A percentile compares a stretch with the other conserved stretches of the same genome.
Evolutionary conservation across 371 early-diverging fungal species (phyloP).

Genomic region (Mortierella sp.): DNA sequence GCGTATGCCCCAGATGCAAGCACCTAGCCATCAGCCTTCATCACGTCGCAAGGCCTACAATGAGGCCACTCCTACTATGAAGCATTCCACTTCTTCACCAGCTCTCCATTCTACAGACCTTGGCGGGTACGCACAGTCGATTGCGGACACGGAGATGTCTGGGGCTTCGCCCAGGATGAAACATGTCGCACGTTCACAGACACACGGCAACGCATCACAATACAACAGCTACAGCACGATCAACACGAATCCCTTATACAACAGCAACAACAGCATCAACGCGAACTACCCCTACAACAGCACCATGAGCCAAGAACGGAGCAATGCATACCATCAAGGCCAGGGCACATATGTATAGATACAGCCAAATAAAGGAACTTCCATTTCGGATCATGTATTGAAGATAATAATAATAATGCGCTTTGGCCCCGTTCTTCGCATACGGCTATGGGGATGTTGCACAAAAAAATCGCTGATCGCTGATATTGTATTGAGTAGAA

Average conservation of each 20-base stretch:
- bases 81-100: constrained; percentile 15
- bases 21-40: neutral
- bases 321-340: neutral
- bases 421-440: too few species aligned
- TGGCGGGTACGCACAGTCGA: neutral
- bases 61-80: neutral
- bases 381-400: too few species aligned
- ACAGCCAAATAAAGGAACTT: too few species aligned
- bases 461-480: too few species aligned
- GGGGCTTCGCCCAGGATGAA: constrained; percentile 4
- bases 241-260: neutral
- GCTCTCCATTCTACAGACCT: neutral
- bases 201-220: neutral
- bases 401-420: too few species aligned
- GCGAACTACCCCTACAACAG: constrained; percentile 3
- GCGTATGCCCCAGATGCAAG: neutral
- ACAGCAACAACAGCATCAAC: constrained; percentile 1
- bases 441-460: too few species aligned
- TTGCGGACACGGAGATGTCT: neutral
- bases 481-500: too few species aligned
- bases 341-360: constrained; percentile 4
- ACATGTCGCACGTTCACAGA: constrained; percentile 1
- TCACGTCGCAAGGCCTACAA: neutral
- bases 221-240: too few species aligned
- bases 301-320: too few species aligned